Conservation (phyloP, 371 early-diverging fungal species). For the Zancudomyces culisetae region DNA sequence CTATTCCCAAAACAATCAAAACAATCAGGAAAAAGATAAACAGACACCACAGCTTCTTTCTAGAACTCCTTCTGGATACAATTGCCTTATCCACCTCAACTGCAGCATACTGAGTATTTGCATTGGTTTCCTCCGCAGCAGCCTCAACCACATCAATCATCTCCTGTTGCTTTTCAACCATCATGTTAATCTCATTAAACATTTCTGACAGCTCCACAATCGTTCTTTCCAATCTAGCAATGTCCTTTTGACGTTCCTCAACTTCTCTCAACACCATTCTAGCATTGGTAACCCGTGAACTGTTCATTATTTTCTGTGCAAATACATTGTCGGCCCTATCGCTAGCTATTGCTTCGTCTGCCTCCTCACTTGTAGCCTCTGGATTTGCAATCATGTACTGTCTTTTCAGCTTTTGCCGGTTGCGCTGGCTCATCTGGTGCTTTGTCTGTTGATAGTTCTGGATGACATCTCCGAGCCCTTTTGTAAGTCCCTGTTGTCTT, state of each 20-base stretch:
- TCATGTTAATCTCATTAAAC: slow-evolving; percentile 29
- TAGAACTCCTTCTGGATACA: slow-evolving; percentile 8
- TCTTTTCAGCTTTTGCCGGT: slow-evolving; percentile 9
- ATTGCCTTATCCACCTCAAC: slow-evolving; percentile 14
- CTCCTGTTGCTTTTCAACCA: slow-evolving; percentile 27
- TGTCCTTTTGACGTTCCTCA: slow-evolving; percentile 13
- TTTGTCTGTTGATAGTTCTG: slow-evolving; percentile 6
- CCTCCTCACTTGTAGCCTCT: slow-evolving; percentile 12
- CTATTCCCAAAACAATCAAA: background rate
- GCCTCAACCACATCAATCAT: slow-evolving; percentile 14
- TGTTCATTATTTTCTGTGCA: slow-evolving; percentile 8
- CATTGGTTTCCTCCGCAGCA: slow-evolving; percentile 14
- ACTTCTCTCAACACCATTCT: slow-evolving; percentile 12
- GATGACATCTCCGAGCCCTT: slow-evolving; percentile 5
- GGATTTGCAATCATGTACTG: slow-evolving; percentile 19
- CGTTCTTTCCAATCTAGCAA: slow-evolving; percentile 25
- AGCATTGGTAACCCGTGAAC: slow-evolving; percentile 7
- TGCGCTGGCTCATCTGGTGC: slow-evolving; percentile 4
- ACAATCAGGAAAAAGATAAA: slow-evolving; percentile 6
- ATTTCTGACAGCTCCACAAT: slow-evolving; percentile 28
- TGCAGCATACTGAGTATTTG: slow-evolving; percentile 6
- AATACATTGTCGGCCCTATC: slow-evolving; percentile 10
- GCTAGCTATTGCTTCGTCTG: slow-evolving; percentile 10
- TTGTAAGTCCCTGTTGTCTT: slow-evolving; percentile 11
- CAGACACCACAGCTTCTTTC: slow-evolving; percentile 9